phyloP scores from a whole-genome alignment of 345 rosid genomes.

The Litchi chinensis region DNA sequence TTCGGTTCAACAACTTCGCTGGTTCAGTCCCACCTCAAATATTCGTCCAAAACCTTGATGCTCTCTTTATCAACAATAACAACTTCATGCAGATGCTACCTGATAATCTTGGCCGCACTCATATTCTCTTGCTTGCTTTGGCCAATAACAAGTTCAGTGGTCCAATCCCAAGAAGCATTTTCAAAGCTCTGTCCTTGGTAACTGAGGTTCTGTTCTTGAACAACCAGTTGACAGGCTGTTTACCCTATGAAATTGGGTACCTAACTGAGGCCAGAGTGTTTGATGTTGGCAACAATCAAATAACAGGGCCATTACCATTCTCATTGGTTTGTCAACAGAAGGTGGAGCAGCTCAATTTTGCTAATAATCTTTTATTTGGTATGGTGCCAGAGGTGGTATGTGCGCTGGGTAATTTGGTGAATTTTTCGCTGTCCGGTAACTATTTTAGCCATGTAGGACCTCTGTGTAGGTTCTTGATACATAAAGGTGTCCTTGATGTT shows the following conservation, averaged over 20 bases:
- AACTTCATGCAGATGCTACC: conserved; percentile 54
- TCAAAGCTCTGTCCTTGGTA: conserved; percentile 51
- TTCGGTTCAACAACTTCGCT: conserved; percentile 68
- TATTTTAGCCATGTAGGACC: conserved; percentile 71
- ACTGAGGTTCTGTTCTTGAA: conserved; percentile 69
- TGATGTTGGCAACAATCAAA: conserved; percentile 58
- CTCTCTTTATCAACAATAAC: conserved; percentile 76
- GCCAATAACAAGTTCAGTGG: conserved; percentile 82
- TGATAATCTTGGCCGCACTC: conserved; percentile 48
- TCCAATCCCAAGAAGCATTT: conserved; percentile 61
- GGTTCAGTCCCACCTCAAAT: conserved; percentile 78
- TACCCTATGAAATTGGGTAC: conserved; percentile 69
- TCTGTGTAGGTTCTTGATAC: conserved; percentile 50
- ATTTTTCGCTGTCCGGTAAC: conserved; percentile 63
- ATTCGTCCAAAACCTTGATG: conserved; percentile 58
- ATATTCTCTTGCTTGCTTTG: conserved; percentile 57
- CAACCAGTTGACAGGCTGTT: conserved; percentile 70
- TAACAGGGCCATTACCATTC: conserved; percentile 66
- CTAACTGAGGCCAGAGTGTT: conserved; percentile 60
- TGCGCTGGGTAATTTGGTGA: conserved; percentile 50
- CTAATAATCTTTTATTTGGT: conserved; percentile 64
- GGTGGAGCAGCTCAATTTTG: conserved; percentile 72
- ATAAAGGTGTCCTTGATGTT: conserved; percentile 62
- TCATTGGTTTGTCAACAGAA: conserved; percentile 63
- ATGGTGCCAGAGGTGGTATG: conserved; percentile 70